Percentiles rank a stretch among this genome's conserved stretches.
Evolutionary conservation across 169 alveolate genomes (phyloP).

Genomic region (Plasmodium relictum): DNA sequence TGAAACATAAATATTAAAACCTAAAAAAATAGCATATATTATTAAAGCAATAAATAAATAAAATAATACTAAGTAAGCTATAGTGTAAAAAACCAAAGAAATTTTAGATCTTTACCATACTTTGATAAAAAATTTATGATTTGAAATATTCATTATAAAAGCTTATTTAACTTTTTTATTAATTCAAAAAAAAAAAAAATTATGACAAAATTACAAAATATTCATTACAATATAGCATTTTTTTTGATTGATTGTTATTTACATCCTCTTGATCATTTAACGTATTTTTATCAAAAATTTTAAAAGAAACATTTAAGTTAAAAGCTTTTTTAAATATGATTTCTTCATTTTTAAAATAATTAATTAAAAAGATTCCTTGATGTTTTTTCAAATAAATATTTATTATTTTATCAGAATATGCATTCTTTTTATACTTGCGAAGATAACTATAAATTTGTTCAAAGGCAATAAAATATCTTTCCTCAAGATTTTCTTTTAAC

Average conservation of each 20-base stretch:
- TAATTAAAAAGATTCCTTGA: not conserved
- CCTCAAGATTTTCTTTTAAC: not conserved
- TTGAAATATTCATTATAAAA: not conserved
- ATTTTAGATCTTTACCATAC: too few species aligned
- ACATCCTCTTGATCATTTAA: not conserved
- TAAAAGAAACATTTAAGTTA: conserved; percentile 41
- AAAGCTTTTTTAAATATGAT: conserved; percentile 13
- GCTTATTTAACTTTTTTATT: not conserved
- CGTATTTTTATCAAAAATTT: not conserved
- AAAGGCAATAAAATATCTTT: not conserved
- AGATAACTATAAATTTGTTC: conserved; percentile 1
- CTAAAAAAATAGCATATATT: too few species aligned
- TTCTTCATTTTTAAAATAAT: conserved; percentile 42
- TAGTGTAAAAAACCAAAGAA: too few species aligned
- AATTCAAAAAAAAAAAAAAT: not conserved
- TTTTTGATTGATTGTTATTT: not conserved
- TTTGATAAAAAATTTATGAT: too few species aligned
- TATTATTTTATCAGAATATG: not conserved
- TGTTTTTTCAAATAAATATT: conserved; percentile 8
- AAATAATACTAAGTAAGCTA: too few species aligned
- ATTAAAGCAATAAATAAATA: too few species aligned
- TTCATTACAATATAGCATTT: not conserved
- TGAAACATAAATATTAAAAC: too few species aligned
- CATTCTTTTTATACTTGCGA: conserved; percentile 8
- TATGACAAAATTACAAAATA: not conserved